Evolutionary conservation across 2,329 filamentous ascomycete genomes (phyloP).

Genomic region (Endoconidiophora laricicola): DNA sequence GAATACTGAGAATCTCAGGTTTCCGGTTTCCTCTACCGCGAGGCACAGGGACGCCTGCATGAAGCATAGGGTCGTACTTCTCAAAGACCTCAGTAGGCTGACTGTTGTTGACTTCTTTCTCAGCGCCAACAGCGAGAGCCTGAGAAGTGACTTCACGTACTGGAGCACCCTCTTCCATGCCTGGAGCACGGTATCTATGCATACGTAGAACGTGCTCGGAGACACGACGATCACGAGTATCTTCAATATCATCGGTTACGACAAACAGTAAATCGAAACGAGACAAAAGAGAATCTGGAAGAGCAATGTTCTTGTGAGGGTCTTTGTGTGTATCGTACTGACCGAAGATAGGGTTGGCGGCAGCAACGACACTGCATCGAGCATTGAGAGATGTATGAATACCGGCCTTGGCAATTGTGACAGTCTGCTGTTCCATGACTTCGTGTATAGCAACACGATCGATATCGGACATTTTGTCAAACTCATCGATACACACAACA

Average conservation of each 20-base stretch:
- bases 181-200: conserved; percentile 86
- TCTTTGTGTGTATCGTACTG: conserved; percentile 99
- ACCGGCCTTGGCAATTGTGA: conserved; percentile 95
- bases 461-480: conserved; percentile 98
- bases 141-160: conserved; percentile 78
- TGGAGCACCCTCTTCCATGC: conserved; percentile 84
- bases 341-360: conserved; percentile 92
- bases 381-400: conserved; percentile 97
- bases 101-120: conserved; percentile 56
- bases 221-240: conserved; percentile 73
- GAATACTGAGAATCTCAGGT: conserved; percentile 81
- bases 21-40: conserved; percentile 60
- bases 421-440: conserved; percentile 99
- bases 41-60: conserved; percentile 70
- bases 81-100: conserved; percentile 79
- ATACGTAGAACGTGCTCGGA: conserved; percentile 95
- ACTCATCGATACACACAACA: conserved; percentile 97
- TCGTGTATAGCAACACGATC: conserved; percentile 98
- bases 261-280: conserved; percentile 98
- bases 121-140: conserved; percentile 71
- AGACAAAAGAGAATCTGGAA: conserved; percentile 88
- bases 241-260: conserved; percentile 95
- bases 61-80: conserved; percentile 91
- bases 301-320: conserved; percentile 93
- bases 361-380: conserved; percentile 87